A percentile compares a stretch with the other conserved stretches of the same genome.
Evolutionary conservation across 352 stramenopile genomes (phyloP).

Genomic region (Pythium aphanidermatum): DNA sequence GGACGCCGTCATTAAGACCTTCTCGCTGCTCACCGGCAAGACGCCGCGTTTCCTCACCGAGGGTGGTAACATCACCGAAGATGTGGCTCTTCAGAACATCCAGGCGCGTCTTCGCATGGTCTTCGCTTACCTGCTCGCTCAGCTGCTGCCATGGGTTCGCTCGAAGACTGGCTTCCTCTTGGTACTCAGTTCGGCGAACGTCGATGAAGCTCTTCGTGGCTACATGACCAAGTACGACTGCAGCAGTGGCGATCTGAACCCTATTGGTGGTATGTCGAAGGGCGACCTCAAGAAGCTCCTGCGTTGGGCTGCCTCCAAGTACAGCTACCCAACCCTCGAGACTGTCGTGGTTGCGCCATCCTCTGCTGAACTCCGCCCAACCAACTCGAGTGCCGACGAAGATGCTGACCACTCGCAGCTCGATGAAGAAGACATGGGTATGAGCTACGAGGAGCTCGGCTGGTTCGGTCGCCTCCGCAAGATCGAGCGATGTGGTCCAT

Average conservation of each 20-base stretch:
- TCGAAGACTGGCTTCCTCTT: conserved; percentile 94
- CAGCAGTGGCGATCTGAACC: conserved; percentile 97
- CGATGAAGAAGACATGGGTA: conserved; percentile 99
- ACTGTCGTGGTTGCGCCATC: conserved; percentile 93
- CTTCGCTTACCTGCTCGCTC: conserved; percentile 95
- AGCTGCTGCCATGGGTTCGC: conserved; percentile 98
- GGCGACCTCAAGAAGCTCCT: conserved; percentile 96
- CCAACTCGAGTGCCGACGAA: conserved; percentile 35
- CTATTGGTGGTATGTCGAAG: conserved; percentile 96
- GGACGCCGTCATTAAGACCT: conserved; percentile 74
- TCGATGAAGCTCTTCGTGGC: conserved; percentile 96
- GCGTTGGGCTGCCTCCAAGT: conserved; percentile 86
- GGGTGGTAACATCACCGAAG: conserved; percentile 90
- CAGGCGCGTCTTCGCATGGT: conserved; percentile 98
- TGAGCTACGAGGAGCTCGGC: conserved; percentile 97
- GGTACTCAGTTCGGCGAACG: conserved; percentile 97
- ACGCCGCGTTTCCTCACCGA: conserved; percentile 85
- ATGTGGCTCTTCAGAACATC: conserved; percentile 99
- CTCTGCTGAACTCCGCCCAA: conserved; percentile 95
- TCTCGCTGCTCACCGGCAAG: conserved; percentile 78
- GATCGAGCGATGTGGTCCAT: conserved; percentile 93
- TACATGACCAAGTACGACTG: conserved; percentile 99
- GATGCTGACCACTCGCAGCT: conserved; percentile 89
- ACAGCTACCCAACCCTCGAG: conserved; percentile 88
- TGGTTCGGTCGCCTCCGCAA: conserved; percentile 95